Evolutionary conservation across 192 early-diverging fungal genomes (phyloP).

Genomic region (Backusella australiensis): DNA sequence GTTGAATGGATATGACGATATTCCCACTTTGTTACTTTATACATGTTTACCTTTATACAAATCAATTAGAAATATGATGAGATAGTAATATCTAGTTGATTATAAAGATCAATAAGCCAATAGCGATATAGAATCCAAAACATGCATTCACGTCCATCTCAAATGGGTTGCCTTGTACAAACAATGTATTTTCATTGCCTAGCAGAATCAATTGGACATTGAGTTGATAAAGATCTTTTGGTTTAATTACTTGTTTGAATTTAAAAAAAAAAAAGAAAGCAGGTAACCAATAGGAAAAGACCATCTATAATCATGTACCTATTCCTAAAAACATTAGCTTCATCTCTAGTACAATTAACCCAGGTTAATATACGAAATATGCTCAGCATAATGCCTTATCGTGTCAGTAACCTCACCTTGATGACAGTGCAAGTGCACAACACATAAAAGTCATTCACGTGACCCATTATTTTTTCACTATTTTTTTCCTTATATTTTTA

Average conservation of each 20-base stretch:
- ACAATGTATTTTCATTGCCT: no score
- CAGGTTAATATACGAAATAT: neutral
- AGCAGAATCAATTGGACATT: no score
- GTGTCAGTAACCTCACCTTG: neutral
- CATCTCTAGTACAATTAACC: neutral
- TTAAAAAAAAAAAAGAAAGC: neutral
- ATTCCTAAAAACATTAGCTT: neutral
- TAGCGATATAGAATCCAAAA: no score
- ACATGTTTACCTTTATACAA: no score
- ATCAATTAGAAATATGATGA: no score
- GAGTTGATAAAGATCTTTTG: no score
- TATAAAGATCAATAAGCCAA: no score
- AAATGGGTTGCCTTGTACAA: no score
- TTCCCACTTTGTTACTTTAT: no score
- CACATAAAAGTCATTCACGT: neutral
- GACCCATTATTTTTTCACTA: neutral
- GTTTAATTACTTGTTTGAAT: neutral
- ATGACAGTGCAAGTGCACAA: neutral
- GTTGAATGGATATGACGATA: no score
- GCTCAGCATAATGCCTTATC: neutral
- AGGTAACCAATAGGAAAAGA: neutral
- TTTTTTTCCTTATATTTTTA: neutral
- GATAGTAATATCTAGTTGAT: no score
- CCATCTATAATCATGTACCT: neutral
- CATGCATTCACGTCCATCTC: no score